Base-by-base conservation (phyloP, 2,329 filamentous ascomycete species). In the Ophiostoma tasmaniense region DNA sequence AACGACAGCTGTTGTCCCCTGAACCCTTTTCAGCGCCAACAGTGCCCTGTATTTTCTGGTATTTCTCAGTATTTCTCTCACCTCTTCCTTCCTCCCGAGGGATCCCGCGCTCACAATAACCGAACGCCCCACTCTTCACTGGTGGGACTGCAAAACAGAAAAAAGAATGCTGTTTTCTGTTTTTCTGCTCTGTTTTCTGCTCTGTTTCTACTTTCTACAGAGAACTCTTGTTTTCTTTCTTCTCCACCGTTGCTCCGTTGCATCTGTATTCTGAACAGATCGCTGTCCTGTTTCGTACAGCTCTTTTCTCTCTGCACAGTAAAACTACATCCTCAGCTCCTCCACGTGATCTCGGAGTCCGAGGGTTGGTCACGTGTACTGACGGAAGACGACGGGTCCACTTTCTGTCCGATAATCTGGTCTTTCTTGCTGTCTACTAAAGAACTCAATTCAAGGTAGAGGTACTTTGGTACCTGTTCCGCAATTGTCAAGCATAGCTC, bases 11-110 rank as follows among this genome's bases (percentile, higher is more conserved):
- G 33, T 33, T 8, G 39, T 42, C 42, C 42, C 42, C 42, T 45
- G 42, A 45, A 45, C 42, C 42, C 33, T 33, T 33, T 45, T 25
- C 50, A 22, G 45, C 14, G 45, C 45, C 8, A 33, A 22, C 20
- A 22, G 20, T n/a, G 45, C 33, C 33, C 33, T 25, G 8, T 22
- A n/a, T 20, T n/a, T 6, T 52, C 45, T 33, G n/a, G n/a, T 22
- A 20, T 52, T 6, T 10, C 45, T 52, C 45, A 6, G 20, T 52
- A 10, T 55, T 33, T 65, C 59, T 50, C 52, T 59, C 50, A 55
- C 50, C 55, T 61, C 52, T 59, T 71, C 71, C 71, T 69, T 69
- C 66, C 70, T 72, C 71, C 71, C 71, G 71, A 73, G 71, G 69
- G 71, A 69, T 73, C 70, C 71, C 71, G 71, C 37, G 52, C 39